A percentile compares a stretch with the other conserved stretches of the same genome.
phyloP scores from a whole-genome alignment of 2,329 filamentous ascomycete genomes.

The Hypoxylon sp. region DNA sequence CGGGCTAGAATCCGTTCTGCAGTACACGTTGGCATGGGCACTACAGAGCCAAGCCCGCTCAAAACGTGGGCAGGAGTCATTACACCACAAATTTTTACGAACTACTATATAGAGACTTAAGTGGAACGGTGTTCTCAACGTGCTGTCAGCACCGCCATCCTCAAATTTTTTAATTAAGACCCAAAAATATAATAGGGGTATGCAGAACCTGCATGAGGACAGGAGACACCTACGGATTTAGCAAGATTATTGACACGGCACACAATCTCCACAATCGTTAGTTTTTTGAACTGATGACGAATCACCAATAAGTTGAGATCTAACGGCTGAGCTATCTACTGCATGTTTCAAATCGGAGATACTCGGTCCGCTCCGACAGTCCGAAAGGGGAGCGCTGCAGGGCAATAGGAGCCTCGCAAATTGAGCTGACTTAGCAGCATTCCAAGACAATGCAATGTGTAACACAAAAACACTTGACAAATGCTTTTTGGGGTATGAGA shows the following conservation, averaged over 20 bases:
- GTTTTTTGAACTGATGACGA: slow-evolving; percentile 20
- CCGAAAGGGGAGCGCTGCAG: slow-evolving; percentile 6
- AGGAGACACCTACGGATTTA: slow-evolving; percentile 17
- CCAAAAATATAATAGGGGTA: slow-evolving; percentile 23
- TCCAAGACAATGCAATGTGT: slow-evolving; percentile 9
- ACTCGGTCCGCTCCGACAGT: slow-evolving; percentile 20
- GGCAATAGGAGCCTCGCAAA: slow-evolving; percentile 13
- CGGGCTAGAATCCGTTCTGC: slow-evolving; percentile 14
- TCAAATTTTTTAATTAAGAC: not conserved
- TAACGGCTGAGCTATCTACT: slow-evolving; percentile 35
- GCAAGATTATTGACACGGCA: slow-evolving; percentile 17
- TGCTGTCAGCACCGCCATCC: slow-evolving; percentile 8
- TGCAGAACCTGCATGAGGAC: slow-evolving; percentile 22
- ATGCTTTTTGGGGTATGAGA: not conserved
- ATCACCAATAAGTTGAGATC: slow-evolving; percentile 24
- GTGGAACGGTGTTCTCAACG: slow-evolving; percentile 20
- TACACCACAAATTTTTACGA: slow-evolving; percentile 26
- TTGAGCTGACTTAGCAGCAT: slow-evolving; percentile 13
- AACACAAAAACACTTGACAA: not conserved
- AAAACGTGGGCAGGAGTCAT: slow-evolving; percentile 24
- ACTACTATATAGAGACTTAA: not conserved
- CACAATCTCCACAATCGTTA: slow-evolving; percentile 33
- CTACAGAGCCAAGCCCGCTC: slow-evolving; percentile 4
- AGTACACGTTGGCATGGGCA: slow-evolving; percentile 13
- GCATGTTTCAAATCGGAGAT: slow-evolving; percentile 32